Percentiles rank a stretch among this genome's conserved stretches.
phyloP scores from a whole-genome alignment of 768 basidiomycete genomes.

The button mushroom (Agaricus bisporus) region DNA sequence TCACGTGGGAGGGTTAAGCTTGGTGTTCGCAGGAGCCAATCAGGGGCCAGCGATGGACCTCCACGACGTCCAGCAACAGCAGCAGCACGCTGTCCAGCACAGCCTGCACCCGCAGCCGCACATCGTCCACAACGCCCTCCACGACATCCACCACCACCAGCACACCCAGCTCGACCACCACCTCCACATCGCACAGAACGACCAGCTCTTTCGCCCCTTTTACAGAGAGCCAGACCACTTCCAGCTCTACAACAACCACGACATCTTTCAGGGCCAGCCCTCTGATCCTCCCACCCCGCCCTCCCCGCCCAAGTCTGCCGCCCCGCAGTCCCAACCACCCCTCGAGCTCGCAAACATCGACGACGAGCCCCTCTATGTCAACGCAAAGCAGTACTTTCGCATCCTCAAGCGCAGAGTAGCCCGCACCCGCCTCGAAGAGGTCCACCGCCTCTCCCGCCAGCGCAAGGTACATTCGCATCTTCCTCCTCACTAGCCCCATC shows the following conservation, averaged over 20 bases:
- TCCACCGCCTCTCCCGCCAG: conserved; percentile 87
- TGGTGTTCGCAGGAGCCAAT: too few species aligned
- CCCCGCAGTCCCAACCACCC: conserved; percentile 14
- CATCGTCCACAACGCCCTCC: conserved; percentile 13
- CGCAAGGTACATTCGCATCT: conserved; percentile 61
- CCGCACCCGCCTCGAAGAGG: conserved; percentile 85
- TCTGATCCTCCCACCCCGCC: conserved; percentile 9
- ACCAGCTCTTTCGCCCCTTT: conserved; percentile 17
- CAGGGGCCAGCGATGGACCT: neutral
- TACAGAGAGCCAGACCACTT: conserved; percentile 18
- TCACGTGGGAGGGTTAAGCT: too few species aligned
- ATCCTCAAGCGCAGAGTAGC: conserved; percentile 94
- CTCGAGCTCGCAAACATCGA: conserved; percentile 42
- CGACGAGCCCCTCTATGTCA: conserved; percentile 98
- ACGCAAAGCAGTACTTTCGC: conserved; percentile 98
- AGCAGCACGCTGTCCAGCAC: conserved; percentile 25
- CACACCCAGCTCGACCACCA: conserved; percentile 2
- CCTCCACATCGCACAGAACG: conserved; percentile 19
- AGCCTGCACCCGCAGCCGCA: conserved; percentile 15
- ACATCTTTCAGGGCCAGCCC: conserved; percentile 18
- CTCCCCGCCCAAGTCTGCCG: conserved; percentile 13
- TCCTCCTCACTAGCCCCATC: conserved; percentile 1
- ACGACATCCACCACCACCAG: conserved; percentile 16
- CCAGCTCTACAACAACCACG: conserved; percentile 12
- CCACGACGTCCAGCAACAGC: conserved; percentile 9